Evolutionary conservation across 176 grass and related monocot species (phyloP).

Genomic region (Oryza brachyantha): DNA sequence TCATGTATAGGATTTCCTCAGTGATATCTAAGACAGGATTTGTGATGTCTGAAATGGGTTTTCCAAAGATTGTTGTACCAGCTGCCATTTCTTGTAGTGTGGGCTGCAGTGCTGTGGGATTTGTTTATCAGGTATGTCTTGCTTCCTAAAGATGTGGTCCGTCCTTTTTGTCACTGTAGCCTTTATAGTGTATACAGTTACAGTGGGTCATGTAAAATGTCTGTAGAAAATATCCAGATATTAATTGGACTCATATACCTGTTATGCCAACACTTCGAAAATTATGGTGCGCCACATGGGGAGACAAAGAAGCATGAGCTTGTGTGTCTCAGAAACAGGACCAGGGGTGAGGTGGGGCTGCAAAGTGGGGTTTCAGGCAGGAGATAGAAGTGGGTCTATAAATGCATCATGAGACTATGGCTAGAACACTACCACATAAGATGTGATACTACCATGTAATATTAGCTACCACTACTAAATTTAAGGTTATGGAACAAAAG

Average conservation of each 20-base stretch:
- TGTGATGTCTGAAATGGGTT: slow-evolving; percentile 81
- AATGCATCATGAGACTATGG: background rate
- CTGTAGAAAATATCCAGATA: background rate
- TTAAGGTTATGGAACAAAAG: background rate
- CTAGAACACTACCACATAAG: background rate
- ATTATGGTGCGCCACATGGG: background rate
- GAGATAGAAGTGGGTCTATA: background rate
- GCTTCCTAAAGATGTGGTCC: slow-evolving; percentile 17
- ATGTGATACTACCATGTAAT: background rate
- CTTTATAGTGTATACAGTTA: background rate
- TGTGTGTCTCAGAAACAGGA: slow-evolving; percentile 3
- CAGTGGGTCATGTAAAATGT: background rate
- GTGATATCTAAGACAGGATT: slow-evolving; percentile 99
- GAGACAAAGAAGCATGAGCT: background rate
- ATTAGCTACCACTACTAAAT: background rate
- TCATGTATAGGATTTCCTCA: slow-evolving; percentile 76
- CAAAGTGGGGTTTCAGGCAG: background rate
- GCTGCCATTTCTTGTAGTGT: slow-evolving; percentile 78
- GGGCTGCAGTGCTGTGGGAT: slow-evolving; percentile 83
- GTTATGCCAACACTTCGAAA: slow-evolving; percentile 11
- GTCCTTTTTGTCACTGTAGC: background rate
- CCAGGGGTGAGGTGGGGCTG: slow-evolving; percentile 12
- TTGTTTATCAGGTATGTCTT: slow-evolving; percentile 86
- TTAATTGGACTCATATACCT: slow-evolving; percentile 2
- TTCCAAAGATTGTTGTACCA: slow-evolving; percentile 82